These are phyloP conservation scores for Huiozyma sinensis DNA, from an alignment of 805 yeast genomes.

Conservation along the genomic window DNA sequence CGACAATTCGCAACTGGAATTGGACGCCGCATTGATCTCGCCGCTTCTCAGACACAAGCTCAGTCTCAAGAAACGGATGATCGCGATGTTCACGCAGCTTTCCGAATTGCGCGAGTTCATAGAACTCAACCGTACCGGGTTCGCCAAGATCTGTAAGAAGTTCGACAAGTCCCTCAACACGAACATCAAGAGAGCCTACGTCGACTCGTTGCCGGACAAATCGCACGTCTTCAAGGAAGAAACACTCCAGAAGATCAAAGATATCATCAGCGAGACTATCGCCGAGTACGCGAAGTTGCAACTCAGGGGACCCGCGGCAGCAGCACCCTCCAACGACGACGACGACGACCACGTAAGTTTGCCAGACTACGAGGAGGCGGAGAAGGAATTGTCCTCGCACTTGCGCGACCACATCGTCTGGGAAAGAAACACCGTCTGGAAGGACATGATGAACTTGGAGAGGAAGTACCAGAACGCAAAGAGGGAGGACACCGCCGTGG, in stretches of 20 bases:
- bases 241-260: conserved; percentile 40
- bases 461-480: conserved; percentile 73
- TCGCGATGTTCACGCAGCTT: conserved; percentile 57
- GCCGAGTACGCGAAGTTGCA: conserved; percentile 42
- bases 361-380: conserved; percentile 28
- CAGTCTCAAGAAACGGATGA: conserved; percentile 55
- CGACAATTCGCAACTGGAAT: not conserved
- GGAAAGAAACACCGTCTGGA: conserved; percentile 97
- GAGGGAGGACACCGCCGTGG: conserved; percentile 21
- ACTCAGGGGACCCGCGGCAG: no score
- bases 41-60: conserved; percentile 30
- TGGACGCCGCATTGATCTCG: not conserved
- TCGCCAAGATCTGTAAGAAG: conserved; percentile 81
- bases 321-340: conserved; percentile 6
- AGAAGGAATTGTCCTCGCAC: conserved; percentile 39
- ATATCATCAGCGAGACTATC: conserved; percentile 42
- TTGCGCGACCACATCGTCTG: conserved; percentile 89
- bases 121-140: conserved; percentile 81
- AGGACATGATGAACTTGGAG: conserved; percentile 87
- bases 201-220: conserved; percentile 35
- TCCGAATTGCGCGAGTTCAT: conserved; percentile 77
- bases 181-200: conserved; percentile 46
- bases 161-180: conserved; percentile 76
- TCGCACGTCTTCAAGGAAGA: conserved; percentile 45
- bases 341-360: not conserved